Percentiles rank a stretch among this genome's conserved stretches.
Evolutionary conservation across 2,329 filamentous ascomycete genomes (phyloP).

Genomic region (Chaetomiaceae sp.): DNA sequence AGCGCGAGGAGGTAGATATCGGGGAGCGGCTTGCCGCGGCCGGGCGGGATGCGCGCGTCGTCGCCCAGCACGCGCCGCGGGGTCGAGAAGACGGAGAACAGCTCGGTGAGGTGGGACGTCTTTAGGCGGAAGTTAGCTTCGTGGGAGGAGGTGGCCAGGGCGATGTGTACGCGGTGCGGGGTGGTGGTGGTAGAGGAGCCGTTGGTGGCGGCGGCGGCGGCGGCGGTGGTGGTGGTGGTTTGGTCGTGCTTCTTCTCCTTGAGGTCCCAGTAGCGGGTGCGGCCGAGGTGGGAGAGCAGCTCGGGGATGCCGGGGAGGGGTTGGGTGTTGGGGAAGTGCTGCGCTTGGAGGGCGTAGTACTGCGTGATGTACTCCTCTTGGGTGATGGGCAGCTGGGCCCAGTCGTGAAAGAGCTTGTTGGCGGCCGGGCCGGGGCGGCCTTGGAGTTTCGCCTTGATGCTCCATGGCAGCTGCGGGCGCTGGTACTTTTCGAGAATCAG

Average conservation of each 20-base stretch:
- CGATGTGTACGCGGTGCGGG: conserved; percentile 62
- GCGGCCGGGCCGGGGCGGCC: conserved; percentile 53
- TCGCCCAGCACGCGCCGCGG: conserved; percentile 80
- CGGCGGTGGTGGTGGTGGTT: no score
- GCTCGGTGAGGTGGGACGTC: conserved; percentile 55
- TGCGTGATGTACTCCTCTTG: conserved; percentile 47
- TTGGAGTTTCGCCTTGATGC: conserved; percentile 81
- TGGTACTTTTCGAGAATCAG: conserved; percentile 71
- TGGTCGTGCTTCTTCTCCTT: no score
- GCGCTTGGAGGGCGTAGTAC: conserved; percentile 59
- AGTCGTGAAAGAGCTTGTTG: conserved; percentile 60
- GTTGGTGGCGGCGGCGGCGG: conserved; percentile 20
- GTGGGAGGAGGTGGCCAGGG: conserved; percentile 79
- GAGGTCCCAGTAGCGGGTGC: conserved; percentile 48
- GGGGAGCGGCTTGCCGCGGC: conserved; percentile 88
- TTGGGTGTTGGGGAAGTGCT: conserved; percentile 69
- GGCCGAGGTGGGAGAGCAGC: conserved; percentile 59
- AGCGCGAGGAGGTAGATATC: conserved; percentile 92
- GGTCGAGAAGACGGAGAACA: conserved; percentile 62
- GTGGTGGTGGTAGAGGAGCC: conserved; percentile 27
- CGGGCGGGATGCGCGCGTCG: conserved; percentile 68
- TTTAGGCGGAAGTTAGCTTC: conserved; percentile 71
- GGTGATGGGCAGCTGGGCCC: conserved; percentile 77
- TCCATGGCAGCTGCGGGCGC: conserved; percentile 78
- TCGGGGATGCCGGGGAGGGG: conserved; percentile 73